These are phyloP conservation scores for Phytophthora quininea DNA, from an alignment of 352 stramenopile species.

Conservation along the genomic window DNA sequence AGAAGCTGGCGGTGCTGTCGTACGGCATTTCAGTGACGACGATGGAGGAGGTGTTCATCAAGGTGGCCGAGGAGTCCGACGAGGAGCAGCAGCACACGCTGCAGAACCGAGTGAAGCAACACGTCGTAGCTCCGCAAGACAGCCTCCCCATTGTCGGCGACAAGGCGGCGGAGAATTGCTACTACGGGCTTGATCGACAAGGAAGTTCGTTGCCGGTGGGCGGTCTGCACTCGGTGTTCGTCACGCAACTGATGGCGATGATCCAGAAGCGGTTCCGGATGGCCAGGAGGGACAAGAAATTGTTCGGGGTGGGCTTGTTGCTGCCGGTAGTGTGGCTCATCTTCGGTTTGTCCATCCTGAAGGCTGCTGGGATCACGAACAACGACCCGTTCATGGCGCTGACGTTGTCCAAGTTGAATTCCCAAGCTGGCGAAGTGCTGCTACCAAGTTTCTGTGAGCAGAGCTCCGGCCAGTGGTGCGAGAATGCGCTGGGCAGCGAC, in stretches of 20 bases:
- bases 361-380: slow-evolving; percentile 22
- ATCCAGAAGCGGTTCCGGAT: slow-evolving; percentile 29
- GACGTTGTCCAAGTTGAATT: slow-evolving; percentile 18
- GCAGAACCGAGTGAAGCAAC: slow-evolving; percentile 34
- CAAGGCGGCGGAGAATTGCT: slow-evolving; percentile 17
- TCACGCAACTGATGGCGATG: slow-evolving; percentile 26
- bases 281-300: slow-evolving; percentile 26
- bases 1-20: slow-evolving; percentile 40
- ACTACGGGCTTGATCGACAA: slow-evolving; percentile 13
- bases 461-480: slow-evolving; percentile 24
- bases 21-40: slow-evolving; percentile 85
- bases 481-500: slow-evolving; percentile 17
- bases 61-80: slow-evolving; percentile 55
- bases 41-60: slow-evolving; percentile 83
- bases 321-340: slow-evolving; percentile 31
- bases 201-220: slow-evolving; percentile 22
- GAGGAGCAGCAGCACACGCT: slow-evolving; percentile 58
- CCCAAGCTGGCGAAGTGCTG: slow-evolving; percentile 14
- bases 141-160: slow-evolving; percentile 28
- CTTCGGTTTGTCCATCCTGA: slow-evolving; percentile 31
- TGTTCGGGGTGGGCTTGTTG: slow-evolving; percentile 22
- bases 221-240: slow-evolving; percentile 24
- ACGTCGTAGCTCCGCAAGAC: slow-evolving; percentile 14
- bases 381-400: slow-evolving; percentile 34
- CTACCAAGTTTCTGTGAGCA: slow-evolving; percentile 25